Conservation (phyloP, 1,284 basidiomycete species). For the Cystobasidium pallidum region DNA sequence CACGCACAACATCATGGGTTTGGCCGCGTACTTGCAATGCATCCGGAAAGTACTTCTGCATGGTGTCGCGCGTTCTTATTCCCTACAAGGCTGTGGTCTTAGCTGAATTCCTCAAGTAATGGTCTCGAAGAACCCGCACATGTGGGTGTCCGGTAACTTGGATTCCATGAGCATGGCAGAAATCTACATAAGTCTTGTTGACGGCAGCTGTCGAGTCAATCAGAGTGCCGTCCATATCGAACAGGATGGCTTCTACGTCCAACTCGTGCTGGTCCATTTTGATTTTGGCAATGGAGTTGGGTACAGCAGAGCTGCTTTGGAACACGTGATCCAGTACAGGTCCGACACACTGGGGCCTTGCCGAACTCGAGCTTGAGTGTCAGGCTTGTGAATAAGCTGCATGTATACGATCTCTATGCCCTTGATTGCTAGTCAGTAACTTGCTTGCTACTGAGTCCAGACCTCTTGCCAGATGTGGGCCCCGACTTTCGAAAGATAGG, state of each 20-base stretch:
- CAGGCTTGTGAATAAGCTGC: no score
- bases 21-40: constrained; percentile 13
- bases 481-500: no score
- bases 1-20: not conserved
- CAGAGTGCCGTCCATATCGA: constrained; percentile 47
- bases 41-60: constrained; percentile 28
- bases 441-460: no score
- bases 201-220: constrained; percentile 45
- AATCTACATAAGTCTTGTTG: constrained; percentile 18
- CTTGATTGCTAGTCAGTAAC: no score
- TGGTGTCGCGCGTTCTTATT: constrained; percentile 24
- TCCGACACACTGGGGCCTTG: no score
- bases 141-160: constrained; percentile 28
- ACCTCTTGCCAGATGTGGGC: no score
- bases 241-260: constrained; percentile 39
- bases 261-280: constrained; percentile 26
- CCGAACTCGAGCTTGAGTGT: no score
- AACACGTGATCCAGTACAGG: not conserved
- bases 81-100: constrained; percentile 15
- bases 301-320: not conserved
- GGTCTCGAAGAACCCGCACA: not conserved
- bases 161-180: constrained; percentile 18
- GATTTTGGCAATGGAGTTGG: not conserved
- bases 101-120: not conserved
- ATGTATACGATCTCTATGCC: no score